Percentiles rank a stretch among this genome's conserved stretches.
Conservation (phyloP, 2,329 filamentous ascomycete species). For the Hypomyces perniciosus region DNA sequence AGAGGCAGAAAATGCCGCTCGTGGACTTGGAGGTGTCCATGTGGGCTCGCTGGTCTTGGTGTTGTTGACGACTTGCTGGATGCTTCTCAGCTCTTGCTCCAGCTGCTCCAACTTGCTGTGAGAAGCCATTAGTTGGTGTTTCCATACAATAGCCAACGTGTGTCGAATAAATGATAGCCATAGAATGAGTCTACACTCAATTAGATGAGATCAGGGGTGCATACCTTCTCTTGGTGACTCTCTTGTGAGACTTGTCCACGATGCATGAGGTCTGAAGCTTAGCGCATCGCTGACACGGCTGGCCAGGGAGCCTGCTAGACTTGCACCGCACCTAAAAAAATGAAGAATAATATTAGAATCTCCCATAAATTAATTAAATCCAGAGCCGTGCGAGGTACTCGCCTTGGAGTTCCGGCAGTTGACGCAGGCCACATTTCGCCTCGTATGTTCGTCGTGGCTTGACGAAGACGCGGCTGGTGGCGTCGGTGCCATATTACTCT, state of each 20-base stretch:
- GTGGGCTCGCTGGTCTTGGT: constrained; percentile 17
- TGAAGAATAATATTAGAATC: neutral
- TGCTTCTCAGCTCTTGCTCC: constrained; percentile 48
- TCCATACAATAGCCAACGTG: neutral
- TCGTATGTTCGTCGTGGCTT: constrained; percentile 25
- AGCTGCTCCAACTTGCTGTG: constrained; percentile 49
- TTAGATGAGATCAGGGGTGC: neutral
- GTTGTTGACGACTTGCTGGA: constrained; percentile 44
- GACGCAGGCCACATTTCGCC: constrained; percentile 33
- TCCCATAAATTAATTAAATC: too few species aligned
- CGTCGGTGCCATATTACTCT: constrained; percentile 24
- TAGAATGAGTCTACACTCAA: neutral
- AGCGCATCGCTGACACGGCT: constrained; percentile 40
- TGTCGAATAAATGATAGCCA: neutral
- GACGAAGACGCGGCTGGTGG: constrained; percentile 22
- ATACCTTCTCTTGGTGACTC: constrained; percentile 40
- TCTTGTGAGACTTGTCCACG: constrained; percentile 42
- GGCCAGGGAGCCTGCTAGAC: constrained; percentile 31
- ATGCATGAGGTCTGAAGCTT: constrained; percentile 39
- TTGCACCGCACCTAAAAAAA: constrained; percentile 36
- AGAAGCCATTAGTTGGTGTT: neutral
- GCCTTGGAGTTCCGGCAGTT: constrained; percentile 37
- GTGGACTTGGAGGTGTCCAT: constrained; percentile 26
- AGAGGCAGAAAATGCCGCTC: constrained; percentile 20
- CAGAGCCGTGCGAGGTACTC: constrained; percentile 11